phyloP scores from a whole-genome alignment of 1,284 basidiomycete genomes.

The Anthracocystis panici-leucophaei region DNA sequence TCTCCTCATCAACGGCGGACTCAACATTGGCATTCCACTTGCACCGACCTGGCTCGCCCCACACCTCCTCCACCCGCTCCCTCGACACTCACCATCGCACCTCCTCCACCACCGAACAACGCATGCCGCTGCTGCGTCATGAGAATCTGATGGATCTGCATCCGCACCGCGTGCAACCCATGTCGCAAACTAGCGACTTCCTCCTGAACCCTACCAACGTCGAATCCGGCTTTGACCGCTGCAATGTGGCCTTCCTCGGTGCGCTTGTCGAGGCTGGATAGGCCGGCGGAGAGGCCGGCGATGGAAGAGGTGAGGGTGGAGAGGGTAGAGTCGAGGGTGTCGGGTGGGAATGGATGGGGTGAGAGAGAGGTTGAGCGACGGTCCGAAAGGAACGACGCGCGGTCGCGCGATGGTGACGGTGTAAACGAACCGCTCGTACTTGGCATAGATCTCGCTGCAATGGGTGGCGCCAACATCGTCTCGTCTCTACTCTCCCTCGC shows the following conservation, averaged over 20 bases:
- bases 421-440: slow-evolving; percentile 1
- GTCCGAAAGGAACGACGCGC: slow-evolving; percentile 11
- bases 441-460: slow-evolving; percentile 29
- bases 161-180: slow-evolving; percentile 50
- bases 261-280: slow-evolving; percentile 38
- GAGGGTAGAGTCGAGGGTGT: slow-evolving; percentile 32
- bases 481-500: no score
- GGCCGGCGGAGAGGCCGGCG: slow-evolving; percentile 17
- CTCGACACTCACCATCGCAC: not conserved
- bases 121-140: slow-evolving; percentile 49
- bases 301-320: slow-evolving; percentile 29
- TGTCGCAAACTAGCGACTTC: slow-evolving; percentile 53
- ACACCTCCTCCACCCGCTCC: not conserved
- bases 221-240: slow-evolving; percentile 46
- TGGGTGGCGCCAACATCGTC: not conserved
- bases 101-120: slow-evolving; percentile 14
- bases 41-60: not conserved
- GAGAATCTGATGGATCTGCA: slow-evolving; percentile 55
- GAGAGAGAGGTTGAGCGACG: slow-evolving; percentile 10
- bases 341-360: not conserved
- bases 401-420: slow-evolving; percentile 23
- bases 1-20: slow-evolving; percentile 36
- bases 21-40: slow-evolving; percentile 23
- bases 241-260: slow-evolving; percentile 51
- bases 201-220: slow-evolving; percentile 50